Evolutionary conservation across 805 yeast species (phyloP), one percentile per base, ranked within the genome.

Genomic region (Candida sonorensis): DNA sequence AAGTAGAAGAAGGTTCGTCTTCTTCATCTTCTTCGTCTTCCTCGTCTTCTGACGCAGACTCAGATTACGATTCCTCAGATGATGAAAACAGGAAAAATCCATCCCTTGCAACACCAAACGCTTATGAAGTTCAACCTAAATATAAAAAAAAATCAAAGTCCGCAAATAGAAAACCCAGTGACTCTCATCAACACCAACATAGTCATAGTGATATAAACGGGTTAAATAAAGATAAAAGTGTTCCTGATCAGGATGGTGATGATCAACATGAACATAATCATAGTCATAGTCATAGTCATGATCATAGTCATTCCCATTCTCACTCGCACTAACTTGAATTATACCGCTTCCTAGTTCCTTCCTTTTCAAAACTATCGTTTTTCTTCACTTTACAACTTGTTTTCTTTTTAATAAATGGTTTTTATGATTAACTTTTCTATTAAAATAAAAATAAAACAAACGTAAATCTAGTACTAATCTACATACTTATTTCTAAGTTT

Each of bases 91-190:
- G 15, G 9, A 47, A 30, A 17, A 32, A 21, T n/a, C n/a, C n/a
- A 18, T 38, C 22, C 12, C 30, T 29, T 50, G 8, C 59, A 64
- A 27, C 62, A 66, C 40, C 94, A 83, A 14, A 90, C 57, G 95
- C 96, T 0, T 90, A 90, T 49, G 97, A 88, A 53, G 61, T 74
- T 23, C 95, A 86, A 55, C 97, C 96, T 1, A 72, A 65, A 44
- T 78, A 77, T 47, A 61, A 34, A 25, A 50, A 50, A 26, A 55
- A 51, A 37, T 34, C 40, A 20, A 31, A 34, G n/a, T 4, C 27
- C 11, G 4, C 13, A 23, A 17, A 30, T 17, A 8, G 15, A 15
- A 24, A 21, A 11, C 13, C 24, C 13, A 11, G n/a, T 22, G 24
- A 22, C 24, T n/a, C n/a, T n/a, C 24, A 22, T 22, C 13, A 22